Base-by-base conservation (phyloP, 2,329 filamentous ascomycete species). In the Xylaria polymorpha region DNA sequence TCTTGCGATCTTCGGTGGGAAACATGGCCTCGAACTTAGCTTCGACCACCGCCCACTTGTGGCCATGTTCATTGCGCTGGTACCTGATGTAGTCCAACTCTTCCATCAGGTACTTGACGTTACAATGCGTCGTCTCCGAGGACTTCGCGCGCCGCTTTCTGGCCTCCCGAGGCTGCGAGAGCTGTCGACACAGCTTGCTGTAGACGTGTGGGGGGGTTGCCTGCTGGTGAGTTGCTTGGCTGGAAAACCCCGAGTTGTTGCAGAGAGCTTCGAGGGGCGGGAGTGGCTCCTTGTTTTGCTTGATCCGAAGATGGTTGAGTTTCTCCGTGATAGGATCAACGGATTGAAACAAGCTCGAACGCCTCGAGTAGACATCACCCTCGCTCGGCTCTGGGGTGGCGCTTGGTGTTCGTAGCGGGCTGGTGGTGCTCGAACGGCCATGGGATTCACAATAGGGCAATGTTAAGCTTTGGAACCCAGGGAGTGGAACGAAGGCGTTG, bases 41-140 rank as follows among this genome's bases (percentile, higher is more conserved):
- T n/a, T 67, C 61, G 20, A 76, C 66, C 3, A 69, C 57, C 0
- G 68, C 29, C 78, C 77, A 80, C 9, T 69, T 51, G 8, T 68
- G 50, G 12, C 67, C 72, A 44, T 66, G 55, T 58, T 80, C 78
- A 15, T 74, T 68, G 18, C 73, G 74, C 9, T 74, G 72, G 44
- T 77, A 80, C 4, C 78, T 74, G 44, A 79, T 77, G 61, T 63
- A 79, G 59, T 78, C 74, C 1, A 53, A 61, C 67, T 80, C 76
- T 53, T 79, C 77, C 7, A 68, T 37, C 0, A 66, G 37, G 60
- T 80, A 80, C 64, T 79, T 79, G 58, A 76, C 66, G 64, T 80
- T 80, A 70, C 72, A 74, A 60, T 80, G 78, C 0, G 68, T 20
- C 4, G 55, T 22, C 22, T 73, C 58, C 55, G 68, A 59, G 25